Percentiles rank a stretch among this genome's conserved stretches.
Conservation (phyloP, 2,329 filamentous ascomycete species). For the Aspergillus neoniger region DNA sequence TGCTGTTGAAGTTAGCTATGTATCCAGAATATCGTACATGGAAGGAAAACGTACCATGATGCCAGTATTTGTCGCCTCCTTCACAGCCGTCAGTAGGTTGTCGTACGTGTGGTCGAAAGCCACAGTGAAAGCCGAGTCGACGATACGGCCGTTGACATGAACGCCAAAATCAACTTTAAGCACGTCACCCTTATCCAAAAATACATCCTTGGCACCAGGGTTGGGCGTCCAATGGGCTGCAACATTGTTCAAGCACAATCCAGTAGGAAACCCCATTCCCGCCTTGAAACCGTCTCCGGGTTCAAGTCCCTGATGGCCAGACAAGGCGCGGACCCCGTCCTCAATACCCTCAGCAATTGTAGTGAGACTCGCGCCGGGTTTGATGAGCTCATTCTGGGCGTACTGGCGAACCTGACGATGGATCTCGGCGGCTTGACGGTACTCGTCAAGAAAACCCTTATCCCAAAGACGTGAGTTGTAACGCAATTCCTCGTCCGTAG, state of each 20-base stretch:
- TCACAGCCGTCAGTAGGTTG: slow-evolving; percentile 69
- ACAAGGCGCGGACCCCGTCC: slow-evolving; percentile 55
- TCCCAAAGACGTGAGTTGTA: slow-evolving; percentile 47
- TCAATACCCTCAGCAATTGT: slow-evolving; percentile 58
- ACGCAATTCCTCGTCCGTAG: slow-evolving; percentile 51
- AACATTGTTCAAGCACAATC: slow-evolving; percentile 55
- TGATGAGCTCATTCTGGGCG: slow-evolving; percentile 48
- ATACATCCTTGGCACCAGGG: slow-evolving; percentile 65
- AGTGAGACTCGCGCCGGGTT: slow-evolving; percentile 53
- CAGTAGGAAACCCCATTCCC: slow-evolving; percentile 60
- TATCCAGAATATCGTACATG: no score
- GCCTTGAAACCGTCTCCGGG: slow-evolving; percentile 53
- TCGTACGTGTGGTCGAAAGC: slow-evolving; percentile 75
- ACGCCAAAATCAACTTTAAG: slow-evolving; percentile 83
- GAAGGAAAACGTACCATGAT: slow-evolving; percentile 40
- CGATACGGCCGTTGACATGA: slow-evolving; percentile 76
- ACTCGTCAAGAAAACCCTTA: slow-evolving; percentile 53
- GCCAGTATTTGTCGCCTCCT: slow-evolving; percentile 51
- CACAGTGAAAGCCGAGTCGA: slow-evolving; percentile 79
- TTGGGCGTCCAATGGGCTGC: slow-evolving; percentile 61
- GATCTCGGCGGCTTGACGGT: slow-evolving; percentile 59
- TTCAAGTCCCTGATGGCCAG: slow-evolving; percentile 54
- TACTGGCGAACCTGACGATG: slow-evolving; percentile 58
- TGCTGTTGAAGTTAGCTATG: slow-evolving; percentile 33
- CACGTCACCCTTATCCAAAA: slow-evolving; percentile 72